Percentiles rank a stretch among this genome's conserved stretches.
phyloP scores from a whole-genome alignment of 176 grass and related monocot species.

The Cocos nucifera region DNA sequence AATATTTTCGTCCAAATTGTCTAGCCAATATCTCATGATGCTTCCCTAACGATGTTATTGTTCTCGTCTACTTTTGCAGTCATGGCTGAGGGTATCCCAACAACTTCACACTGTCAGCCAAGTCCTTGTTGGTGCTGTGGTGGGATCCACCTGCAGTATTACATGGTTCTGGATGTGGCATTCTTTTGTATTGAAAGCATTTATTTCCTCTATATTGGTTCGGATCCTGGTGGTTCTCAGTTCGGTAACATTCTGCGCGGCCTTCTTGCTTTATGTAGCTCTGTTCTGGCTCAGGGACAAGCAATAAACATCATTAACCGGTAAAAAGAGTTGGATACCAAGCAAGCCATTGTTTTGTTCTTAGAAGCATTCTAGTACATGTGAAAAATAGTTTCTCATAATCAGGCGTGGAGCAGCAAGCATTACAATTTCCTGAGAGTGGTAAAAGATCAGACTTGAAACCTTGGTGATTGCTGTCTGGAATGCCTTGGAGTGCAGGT shows the following conservation, averaged over 20 bases:
- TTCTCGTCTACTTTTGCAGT: slow-evolving; percentile 27
- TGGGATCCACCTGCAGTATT: slow-evolving; percentile 39
- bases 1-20: no score
- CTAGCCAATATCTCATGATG: no score
- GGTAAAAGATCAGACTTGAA: no score
- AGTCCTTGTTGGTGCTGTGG: slow-evolving; percentile 49
- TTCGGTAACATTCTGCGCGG: slow-evolving; percentile 24
- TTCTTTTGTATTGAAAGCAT: slow-evolving; percentile 44
- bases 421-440: no score
- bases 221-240: slow-evolving; percentile 29
- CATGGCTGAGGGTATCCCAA: slow-evolving; percentile 74
- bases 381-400: no score
- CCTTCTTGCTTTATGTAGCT: slow-evolving; percentile 38
- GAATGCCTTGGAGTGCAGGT: no score
- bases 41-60: no score
- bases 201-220: slow-evolving; percentile 40
- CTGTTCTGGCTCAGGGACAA: slow-evolving; percentile 51
- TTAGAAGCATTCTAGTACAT: no score
- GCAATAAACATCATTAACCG: background rate
- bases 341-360: no score
- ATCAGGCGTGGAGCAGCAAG: no score
- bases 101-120: slow-evolving; percentile 67
- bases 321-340: no score
- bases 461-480: no score
- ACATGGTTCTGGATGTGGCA: slow-evolving; percentile 66